Percentiles rank a stretch among this genome's conserved stretches.
phyloP scores from a whole-genome alignment of 164 flowering plant genomes.

The Sextonia rubra region DNA sequence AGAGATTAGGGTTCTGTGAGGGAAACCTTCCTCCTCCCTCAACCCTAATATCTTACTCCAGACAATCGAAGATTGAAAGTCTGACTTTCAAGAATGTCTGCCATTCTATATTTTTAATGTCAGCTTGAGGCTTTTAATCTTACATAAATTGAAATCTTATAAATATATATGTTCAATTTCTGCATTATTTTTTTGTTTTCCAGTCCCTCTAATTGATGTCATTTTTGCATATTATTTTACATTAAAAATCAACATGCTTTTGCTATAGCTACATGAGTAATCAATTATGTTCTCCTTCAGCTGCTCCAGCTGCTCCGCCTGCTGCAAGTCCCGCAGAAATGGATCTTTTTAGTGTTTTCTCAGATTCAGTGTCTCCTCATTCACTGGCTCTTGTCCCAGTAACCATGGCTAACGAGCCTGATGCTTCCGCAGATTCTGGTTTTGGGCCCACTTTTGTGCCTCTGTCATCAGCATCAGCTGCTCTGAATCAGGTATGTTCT shows the following conservation, averaged over 20 bases:
- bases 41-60: no score
- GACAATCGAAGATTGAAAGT: no score
- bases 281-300: background rate
- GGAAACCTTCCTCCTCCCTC: no score
- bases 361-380: conserved; percentile 51
- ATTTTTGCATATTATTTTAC: no score
- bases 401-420: conserved; percentile 34
- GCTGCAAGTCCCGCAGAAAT: conserved; percentile 49
- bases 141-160: no score
- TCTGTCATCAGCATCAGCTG: conserved; percentile 31
- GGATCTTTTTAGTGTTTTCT: conserved; percentile 74
- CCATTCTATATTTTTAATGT: no score
- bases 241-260: background rate
- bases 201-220: no score
- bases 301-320: conserved; percentile 38
- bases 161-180: no score
- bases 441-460: conserved; percentile 35
- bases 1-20: no score
- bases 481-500: conserved; percentile 45
- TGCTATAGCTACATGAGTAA: background rate
- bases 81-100: no score
- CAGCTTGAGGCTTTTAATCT: no score
- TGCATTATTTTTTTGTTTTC: no score
- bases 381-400: conserved; percentile 61
- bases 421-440: conserved; percentile 24